Evolutionary conservation across 169 alveolate genomes (phyloP).

Genomic region (Eimeria acervulina): DNA sequence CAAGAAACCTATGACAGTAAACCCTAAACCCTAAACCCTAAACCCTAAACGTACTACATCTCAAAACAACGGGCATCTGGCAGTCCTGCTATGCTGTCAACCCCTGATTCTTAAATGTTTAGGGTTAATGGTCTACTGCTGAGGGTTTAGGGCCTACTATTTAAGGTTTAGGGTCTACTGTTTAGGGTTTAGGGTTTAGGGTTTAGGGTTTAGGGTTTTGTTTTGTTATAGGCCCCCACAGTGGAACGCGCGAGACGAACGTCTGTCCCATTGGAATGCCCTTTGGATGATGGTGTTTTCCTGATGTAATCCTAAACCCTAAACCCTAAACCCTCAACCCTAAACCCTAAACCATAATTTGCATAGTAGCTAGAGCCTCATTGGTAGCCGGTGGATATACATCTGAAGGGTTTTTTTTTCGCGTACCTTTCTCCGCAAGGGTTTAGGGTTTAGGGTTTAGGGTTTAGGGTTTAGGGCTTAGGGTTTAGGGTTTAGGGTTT

Average conservation of each 20-base stretch:
- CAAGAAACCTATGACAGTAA: conserved; percentile 51
- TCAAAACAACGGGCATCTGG: too few species aligned
- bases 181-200: conserved; percentile 38
- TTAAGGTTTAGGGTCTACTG: conserved; percentile 21
- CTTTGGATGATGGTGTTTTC: conserved; percentile 24
- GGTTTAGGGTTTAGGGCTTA: neutral
- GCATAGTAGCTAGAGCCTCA: too few species aligned
- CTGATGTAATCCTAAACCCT: conserved; percentile 35
- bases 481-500: neutral
- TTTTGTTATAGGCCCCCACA: neutral
- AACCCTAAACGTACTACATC: too few species aligned
- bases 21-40: conserved; percentile 61
- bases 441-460: neutral
- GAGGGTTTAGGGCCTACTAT: neutral
- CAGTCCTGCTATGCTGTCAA: too few species aligned
- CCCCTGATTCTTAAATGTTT: neutral
- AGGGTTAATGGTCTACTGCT: too few species aligned
- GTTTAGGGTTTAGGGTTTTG: conserved; percentile 51
- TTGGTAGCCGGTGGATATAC: too few species aligned
- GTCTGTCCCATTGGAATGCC: neutral
- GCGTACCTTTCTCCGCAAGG: too few species aligned
- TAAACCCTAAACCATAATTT: conserved; percentile 14
- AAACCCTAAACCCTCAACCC: conserved; percentile 62
- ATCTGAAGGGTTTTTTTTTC: too few species aligned
- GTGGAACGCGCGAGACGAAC: conserved; percentile 41